Conservation (phyloP, 2,329 filamentous ascomycete species). For the Clarireedia monteithiana region DNA sequence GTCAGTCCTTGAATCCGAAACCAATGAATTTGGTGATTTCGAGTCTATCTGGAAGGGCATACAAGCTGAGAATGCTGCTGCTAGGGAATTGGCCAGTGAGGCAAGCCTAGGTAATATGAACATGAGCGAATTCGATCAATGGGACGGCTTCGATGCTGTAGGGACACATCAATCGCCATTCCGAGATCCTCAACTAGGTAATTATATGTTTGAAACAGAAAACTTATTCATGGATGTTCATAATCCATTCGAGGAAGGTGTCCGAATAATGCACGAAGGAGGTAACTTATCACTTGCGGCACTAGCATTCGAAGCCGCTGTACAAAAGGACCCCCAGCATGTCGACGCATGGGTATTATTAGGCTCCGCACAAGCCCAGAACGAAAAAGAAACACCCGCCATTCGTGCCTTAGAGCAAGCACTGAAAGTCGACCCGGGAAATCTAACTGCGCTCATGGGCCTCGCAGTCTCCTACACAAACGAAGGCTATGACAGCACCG, state of each 20-base stretch:
- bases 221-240: constrained; percentile 77
- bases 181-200: constrained; percentile 71
- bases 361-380: constrained; percentile 89
- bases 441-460: constrained; percentile 86
- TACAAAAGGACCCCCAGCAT: constrained; percentile 81
- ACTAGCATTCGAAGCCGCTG: constrained; percentile 90
- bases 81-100: constrained; percentile 61
- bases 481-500: constrained; percentile 95
- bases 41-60: constrained; percentile 84
- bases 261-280: constrained; percentile 86
- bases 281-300: constrained; percentile 92
- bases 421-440: constrained; percentile 77
- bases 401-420: constrained; percentile 91
- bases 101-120: constrained; percentile 48
- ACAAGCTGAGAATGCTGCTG: constrained; percentile 64
- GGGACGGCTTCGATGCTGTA: constrained; percentile 65
- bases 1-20: constrained; percentile 67
- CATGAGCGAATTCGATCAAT: constrained; percentile 71
- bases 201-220: constrained; percentile 91
- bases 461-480: constrained; percentile 96
- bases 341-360: constrained; percentile 91
- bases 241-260: constrained; percentile 87
- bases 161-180: constrained; percentile 57
- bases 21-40: constrained; percentile 75
- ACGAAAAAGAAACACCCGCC: constrained; percentile 95